Base-by-base conservation (phyloP, 805 yeast species). In the Candida fluviatilis region DNA sequence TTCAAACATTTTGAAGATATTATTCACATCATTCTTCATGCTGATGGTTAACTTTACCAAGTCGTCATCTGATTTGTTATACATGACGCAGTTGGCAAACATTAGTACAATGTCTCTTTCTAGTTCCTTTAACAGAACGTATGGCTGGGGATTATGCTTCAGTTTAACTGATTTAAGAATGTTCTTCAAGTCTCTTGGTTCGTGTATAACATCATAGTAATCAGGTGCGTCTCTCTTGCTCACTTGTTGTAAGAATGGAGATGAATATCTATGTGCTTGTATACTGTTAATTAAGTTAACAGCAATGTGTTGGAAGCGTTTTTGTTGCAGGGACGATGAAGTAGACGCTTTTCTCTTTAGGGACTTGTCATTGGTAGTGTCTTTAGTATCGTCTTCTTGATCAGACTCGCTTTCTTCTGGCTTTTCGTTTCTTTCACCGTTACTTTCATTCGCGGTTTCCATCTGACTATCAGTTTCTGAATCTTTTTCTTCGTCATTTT, bases 71-170 rank as follows among this genome's bases (percentile, higher is more conserved):
- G 77, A 70, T 48, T 75, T 75, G 57, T 86, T 85, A 61, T 80
- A 86, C 93, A 86, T 86, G 13, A 85, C 73, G 13, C 91, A 86
- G 57, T 86, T 86, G 36, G 91, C 83, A 61, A 82, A 84, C 93
- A 86, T 84, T 42, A 81, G 64, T 64, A 81, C 71, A 31, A 86
- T 66, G 44, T 82, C 86, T 36, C 83, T 64, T 47, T 85, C 87
- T 16, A 86, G 62, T 40, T 81, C 79, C 25, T 71, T 66, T 30
- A 85, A 73, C 38, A 72, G 68, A 0, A 80, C 81, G 36, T 77
- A 78, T 17, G 47, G 53, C 1, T 68, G 63, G 5, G 55, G 52
- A 10, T 54, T 58, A 1, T 46, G 43, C 37, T 66, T 69, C 52
- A 48, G 59, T 44, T 79, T 79, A 19, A 85, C 71, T 47, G 67